These are phyloP conservation scores for Rhododendron griersonianum DNA, from an alignment of 148 eudicot genomes.

Conservation along the genomic window DNA sequence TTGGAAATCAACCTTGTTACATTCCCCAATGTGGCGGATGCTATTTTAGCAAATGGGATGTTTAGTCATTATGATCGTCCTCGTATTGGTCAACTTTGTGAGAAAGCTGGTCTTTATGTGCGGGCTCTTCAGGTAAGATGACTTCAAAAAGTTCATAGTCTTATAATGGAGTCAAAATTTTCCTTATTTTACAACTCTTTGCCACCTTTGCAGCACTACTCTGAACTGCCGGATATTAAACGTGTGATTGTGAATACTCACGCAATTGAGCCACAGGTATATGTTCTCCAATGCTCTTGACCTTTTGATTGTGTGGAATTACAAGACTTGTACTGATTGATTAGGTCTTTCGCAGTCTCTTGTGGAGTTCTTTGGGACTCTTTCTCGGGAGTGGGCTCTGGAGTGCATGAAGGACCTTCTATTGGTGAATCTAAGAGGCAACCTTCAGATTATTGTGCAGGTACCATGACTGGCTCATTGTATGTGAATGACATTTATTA, in stretches of 20 bases:
- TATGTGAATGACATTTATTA: neutral
- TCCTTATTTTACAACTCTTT: neutral
- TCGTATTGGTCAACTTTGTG: slow-evolving; percentile 93
- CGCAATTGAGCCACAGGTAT: slow-evolving; percentile 92
- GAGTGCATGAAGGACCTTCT: slow-evolving; percentile 98
- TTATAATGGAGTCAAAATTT: neutral
- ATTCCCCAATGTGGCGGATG: slow-evolving; percentile 96
- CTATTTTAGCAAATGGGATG: slow-evolving; percentile 97
- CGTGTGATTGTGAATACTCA: slow-evolving; percentile 93
- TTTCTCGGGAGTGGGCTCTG: slow-evolving; percentile 90
- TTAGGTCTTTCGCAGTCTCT: slow-evolving; percentile 52
- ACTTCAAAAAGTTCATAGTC: neutral
- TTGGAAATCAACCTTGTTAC: slow-evolving; percentile 93
- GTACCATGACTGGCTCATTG: slow-evolving; percentile 27
- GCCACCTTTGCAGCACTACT: slow-evolving; percentile 58
- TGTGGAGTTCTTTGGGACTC: slow-evolving; percentile 96
- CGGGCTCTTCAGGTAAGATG: slow-evolving; percentile 81
- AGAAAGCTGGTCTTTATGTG: slow-evolving; percentile 86
- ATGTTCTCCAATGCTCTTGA: slow-evolving; percentile 2
- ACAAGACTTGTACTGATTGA: slow-evolving; percentile 4
- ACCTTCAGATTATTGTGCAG: slow-evolving; percentile 98
- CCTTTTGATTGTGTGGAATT: neutral
- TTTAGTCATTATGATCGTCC: slow-evolving; percentile 98
- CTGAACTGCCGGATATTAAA: slow-evolving; percentile 74
- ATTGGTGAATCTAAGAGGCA: slow-evolving; percentile 87